Evolutionary conservation across 2,329 filamentous ascomycete species (phyloP).

Genomic region (Fusarium subtropicale): DNA sequence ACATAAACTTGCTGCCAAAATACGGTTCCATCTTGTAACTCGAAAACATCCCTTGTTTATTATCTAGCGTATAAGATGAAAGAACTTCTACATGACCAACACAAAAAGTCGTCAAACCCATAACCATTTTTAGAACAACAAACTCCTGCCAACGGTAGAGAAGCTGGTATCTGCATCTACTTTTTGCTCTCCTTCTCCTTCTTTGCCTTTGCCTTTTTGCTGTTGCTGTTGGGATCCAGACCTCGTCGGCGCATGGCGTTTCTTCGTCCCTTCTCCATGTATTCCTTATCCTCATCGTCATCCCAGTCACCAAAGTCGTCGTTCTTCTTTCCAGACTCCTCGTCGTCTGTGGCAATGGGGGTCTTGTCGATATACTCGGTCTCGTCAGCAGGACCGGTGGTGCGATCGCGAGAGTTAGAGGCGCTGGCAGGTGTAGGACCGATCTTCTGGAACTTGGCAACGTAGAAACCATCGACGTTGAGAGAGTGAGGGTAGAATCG

Average conservation of each 20-base stretch:
- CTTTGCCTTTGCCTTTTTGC: constrained; percentile 48
- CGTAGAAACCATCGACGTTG: constrained; percentile 98
- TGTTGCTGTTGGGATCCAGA: constrained; percentile 73
- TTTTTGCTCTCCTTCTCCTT: constrained; percentile 49
- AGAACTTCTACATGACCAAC: constrained; percentile 27
- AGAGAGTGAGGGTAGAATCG: constrained; percentile 91
- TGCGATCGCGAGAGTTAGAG: constrained; percentile 49
- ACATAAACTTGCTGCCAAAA: background rate
- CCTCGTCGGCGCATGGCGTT: constrained; percentile 80
- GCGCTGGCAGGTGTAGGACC: constrained; percentile 76
- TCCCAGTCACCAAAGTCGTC: constrained; percentile 79
- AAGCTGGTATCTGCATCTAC: constrained; percentile 40
- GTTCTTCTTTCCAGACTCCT: constrained; percentile 53
- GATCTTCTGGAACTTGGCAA: constrained; percentile 96
- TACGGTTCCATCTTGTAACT: background rate
- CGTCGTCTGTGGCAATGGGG: constrained; percentile 66
- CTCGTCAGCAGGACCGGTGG: constrained; percentile 50
- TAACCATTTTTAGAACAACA: constrained; percentile 35
- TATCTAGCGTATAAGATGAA: constrained; percentile 33
- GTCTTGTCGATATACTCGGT: constrained; percentile 72
- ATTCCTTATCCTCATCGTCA: constrained; percentile 76
- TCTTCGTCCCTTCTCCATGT: constrained; percentile 78
- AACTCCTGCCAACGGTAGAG: constrained; percentile 32
- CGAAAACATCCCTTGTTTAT: constrained; percentile 24
- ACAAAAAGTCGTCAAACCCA: constrained; percentile 25